Evolutionary conservation across 2,329 filamentous ascomycete species (phyloP).

Genomic region (Zymoseptoria crescenta): DNA sequence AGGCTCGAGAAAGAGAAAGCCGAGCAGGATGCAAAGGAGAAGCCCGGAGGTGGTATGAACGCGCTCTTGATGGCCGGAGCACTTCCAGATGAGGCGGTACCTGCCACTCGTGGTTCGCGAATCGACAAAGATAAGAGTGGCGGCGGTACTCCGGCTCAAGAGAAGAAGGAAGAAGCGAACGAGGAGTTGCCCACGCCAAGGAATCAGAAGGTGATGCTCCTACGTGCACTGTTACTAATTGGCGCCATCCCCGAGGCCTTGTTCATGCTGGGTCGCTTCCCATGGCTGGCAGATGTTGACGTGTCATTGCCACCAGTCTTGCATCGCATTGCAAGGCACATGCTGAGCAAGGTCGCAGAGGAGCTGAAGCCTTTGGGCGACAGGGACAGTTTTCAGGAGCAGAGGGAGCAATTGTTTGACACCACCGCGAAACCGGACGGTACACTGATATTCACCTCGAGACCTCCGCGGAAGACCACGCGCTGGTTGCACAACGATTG

Average conservation of each 20-base stretch:
- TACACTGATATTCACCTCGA: constrained; percentile 45
- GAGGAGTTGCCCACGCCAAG: constrained; percentile 60
- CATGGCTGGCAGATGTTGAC: constrained; percentile 82
- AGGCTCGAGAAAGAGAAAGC: constrained; percentile 67
- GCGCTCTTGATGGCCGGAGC: constrained; percentile 81
- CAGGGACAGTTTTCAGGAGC: constrained; percentile 37
- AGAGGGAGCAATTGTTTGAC: constrained; percentile 49
- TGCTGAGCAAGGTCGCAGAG: constrained; percentile 66
- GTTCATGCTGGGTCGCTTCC: constrained; percentile 84
- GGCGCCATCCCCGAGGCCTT: constrained; percentile 88
- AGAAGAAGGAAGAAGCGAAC: constrained; percentile 39
- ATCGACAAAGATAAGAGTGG: constrained; percentile 40
- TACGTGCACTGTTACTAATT: constrained; percentile 80
- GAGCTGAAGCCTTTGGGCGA: constrained; percentile 42
- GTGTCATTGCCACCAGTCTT: constrained; percentile 73
- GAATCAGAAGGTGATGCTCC: constrained; percentile 79
- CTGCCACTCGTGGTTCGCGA: constrained; percentile 36
- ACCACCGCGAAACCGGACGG: constrained; percentile 63
- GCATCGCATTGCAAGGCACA: constrained; percentile 78
- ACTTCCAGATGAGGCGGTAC: constrained; percentile 69
- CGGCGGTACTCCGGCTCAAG: constrained; percentile 34
- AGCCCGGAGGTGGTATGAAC: constrained; percentile 65
- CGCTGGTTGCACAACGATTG: constrained; percentile 81
- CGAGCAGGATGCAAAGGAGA: constrained; percentile 64
- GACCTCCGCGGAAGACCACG: constrained; percentile 57